Conservation (phyloP, 2,329 filamentous ascomycete genomes). For the Periconia macrospinosa region DNA sequence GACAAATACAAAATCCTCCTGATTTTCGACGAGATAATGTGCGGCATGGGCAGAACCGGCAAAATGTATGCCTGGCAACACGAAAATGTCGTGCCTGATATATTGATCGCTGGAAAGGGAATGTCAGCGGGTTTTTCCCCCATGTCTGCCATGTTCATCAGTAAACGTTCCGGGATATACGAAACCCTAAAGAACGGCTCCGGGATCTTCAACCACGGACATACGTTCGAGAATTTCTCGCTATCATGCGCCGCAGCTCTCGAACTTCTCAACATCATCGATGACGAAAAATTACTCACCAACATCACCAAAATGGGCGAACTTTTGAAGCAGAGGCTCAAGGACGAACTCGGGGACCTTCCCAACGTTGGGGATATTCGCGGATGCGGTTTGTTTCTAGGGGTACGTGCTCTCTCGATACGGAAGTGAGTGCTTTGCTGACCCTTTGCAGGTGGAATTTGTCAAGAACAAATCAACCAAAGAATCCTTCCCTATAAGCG, state of each 20-base stretch:
- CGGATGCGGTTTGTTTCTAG: constrained; percentile 62
- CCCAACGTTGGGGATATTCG: constrained; percentile 63
- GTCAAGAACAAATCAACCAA: constrained; percentile 59
- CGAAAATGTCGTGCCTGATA: constrained; percentile 62
- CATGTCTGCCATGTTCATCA: constrained; percentile 63
- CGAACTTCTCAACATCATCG: constrained; percentile 63
- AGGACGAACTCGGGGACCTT: constrained; percentile 47
- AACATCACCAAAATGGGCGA: constrained; percentile 61
- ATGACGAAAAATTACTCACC: constrained; percentile 58
- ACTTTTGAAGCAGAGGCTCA: constrained; percentile 50
- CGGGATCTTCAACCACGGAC: constrained; percentile 60
- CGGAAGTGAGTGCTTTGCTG: constrained; percentile 1
- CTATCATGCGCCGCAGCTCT: constrained; percentile 63
- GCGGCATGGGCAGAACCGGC: constrained; percentile 63
- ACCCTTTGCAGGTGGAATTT: constrained; percentile 56
- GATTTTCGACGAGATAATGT: constrained; percentile 82
- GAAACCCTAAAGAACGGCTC: constrained; percentile 49
- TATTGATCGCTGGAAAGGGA: constrained; percentile 68
- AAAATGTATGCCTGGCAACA: constrained; percentile 64
- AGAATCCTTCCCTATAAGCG: constrained; percentile 53
- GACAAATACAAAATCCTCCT: constrained; percentile 71
- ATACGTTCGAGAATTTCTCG: constrained; percentile 66
- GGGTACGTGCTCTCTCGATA: constrained; percentile 43
- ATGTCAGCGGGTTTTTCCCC: constrained; percentile 66
- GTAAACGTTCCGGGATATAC: constrained; percentile 49